phyloP scores from a whole-genome alignment of 2,329 filamentous ascomycete species.

The Pseudogymnoascus sp. region DNA sequence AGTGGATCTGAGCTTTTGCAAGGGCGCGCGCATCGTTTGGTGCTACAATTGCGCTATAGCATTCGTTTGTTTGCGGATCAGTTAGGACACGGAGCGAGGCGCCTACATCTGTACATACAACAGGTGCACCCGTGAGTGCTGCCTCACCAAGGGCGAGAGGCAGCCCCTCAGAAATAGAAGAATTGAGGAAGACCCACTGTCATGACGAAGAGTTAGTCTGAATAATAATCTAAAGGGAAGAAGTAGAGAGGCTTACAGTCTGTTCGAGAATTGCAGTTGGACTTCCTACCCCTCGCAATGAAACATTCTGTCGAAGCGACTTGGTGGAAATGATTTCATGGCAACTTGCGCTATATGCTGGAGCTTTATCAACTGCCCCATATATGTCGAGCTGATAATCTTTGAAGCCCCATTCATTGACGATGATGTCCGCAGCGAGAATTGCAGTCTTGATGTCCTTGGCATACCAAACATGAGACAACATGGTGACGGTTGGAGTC shows the following conservation, averaged over 20 bases:
- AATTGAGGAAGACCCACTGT: constrained; percentile 47
- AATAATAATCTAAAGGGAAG: too few species aligned
- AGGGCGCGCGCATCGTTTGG: constrained; percentile 52
- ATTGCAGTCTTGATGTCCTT: constrained; percentile 49
- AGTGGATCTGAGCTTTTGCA: constrained; percentile 49
- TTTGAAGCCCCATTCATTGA: constrained; percentile 48
- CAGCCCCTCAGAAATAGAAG: constrained; percentile 43
- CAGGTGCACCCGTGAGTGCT: constrained; percentile 42
- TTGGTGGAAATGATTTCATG: constrained; percentile 50
- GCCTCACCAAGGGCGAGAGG: constrained; percentile 45
- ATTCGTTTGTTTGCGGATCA: constrained; percentile 26
- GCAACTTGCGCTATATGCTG: constrained; percentile 47
- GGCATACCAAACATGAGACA: constrained; percentile 41
- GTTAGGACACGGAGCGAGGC: constrained; percentile 44
- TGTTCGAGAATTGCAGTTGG: constrained; percentile 46
- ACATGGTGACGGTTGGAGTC: constrained; percentile 45
- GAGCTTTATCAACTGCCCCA: constrained; percentile 45
- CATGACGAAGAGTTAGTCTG: too few species aligned
- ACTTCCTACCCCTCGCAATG: constrained; percentile 47
- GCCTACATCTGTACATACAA: constrained; percentile 45
- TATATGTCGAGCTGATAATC: constrained; percentile 48
- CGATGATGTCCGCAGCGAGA: constrained; percentile 46
- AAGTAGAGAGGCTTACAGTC: constrained; percentile 22
- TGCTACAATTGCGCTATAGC: constrained; percentile 49
- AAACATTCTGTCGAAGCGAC: constrained; percentile 40